These are phyloP conservation scores for Entomortierella beljakovae DNA, from an alignment of 192 early-diverging fungal species.

Conservation along the genomic window DNA sequence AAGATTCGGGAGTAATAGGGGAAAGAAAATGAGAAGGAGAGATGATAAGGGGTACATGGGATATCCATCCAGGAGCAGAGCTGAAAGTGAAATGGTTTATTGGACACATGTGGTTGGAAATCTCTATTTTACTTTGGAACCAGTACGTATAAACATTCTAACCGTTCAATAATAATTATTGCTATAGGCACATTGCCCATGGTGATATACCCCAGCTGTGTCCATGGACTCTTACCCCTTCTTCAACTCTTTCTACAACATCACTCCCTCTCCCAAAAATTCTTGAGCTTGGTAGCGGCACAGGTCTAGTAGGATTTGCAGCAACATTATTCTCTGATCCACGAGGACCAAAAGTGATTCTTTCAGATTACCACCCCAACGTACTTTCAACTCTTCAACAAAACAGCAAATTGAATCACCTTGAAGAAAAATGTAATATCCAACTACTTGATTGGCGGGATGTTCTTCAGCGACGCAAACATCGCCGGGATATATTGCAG, in stretches of 20 bases:
- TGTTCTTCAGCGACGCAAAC: constrained; percentile 29
- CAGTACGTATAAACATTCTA: neutral
- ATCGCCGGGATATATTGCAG: constrained; percentile 24
- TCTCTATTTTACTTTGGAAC: neutral
- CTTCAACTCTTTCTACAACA: constrained; percentile 7
- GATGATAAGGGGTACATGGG: neutral
- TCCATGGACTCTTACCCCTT: constrained; percentile 24
- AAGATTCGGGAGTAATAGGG: too few species aligned
- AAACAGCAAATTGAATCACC: constrained; percentile 50
- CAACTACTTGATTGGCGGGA: constrained; percentile 56
- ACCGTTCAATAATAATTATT: neutral
- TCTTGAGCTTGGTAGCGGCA: constrained; percentile 67
- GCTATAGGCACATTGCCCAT: constrained; percentile 46
- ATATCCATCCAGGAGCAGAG: too few species aligned
- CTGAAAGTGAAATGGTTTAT: too few species aligned
- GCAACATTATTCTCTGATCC: constrained; percentile 55
- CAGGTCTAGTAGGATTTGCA: constrained; percentile 62
- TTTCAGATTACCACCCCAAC: constrained; percentile 66
- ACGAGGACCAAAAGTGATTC: constrained; percentile 38
- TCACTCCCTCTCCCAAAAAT: constrained; percentile 33
- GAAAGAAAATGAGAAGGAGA: neutral
- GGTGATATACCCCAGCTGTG: constrained; percentile 53
- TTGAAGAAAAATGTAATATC: constrained; percentile 41
- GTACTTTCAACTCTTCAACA: constrained; percentile 58
- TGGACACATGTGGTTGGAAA: neutral